Conservation (phyloP, 495 filamentous ascomycete species). For the Neurospora tetrasperma region DNA sequence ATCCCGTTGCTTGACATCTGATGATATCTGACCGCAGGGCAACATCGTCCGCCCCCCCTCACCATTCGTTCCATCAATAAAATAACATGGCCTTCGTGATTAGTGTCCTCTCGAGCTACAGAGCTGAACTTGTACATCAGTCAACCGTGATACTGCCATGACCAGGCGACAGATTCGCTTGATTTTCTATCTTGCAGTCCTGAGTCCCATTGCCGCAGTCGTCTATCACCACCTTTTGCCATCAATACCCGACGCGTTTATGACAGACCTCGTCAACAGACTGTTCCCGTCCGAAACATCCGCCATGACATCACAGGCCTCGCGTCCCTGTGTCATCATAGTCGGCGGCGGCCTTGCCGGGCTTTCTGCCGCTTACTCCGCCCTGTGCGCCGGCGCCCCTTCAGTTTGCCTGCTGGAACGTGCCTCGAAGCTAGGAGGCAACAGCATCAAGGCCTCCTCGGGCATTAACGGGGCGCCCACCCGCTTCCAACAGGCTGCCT, state of each 20-base stretch:
- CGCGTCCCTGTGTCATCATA: conserved; percentile 28
- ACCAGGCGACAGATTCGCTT: conserved; percentile 6
- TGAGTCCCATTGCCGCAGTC: conserved; percentile 11
- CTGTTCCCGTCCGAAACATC: neutral
- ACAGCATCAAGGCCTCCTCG: conserved; percentile 52
- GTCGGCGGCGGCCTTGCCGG: conserved; percentile 45
- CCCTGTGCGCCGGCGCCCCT: conserved; percentile 32
- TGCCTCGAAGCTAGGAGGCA: conserved; percentile 46
- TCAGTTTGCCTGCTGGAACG: conserved; percentile 44
- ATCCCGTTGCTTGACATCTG: neutral
- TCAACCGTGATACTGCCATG: conserved; percentile 2
- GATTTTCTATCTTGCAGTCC: conserved; percentile 6
- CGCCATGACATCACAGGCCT: neutral
- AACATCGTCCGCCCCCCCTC: neutral
- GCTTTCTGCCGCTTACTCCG: conserved; percentile 37
- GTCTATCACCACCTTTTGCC: conserved; percentile 6
- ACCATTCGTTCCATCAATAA: neutral
- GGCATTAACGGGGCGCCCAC: conserved; percentile 52
- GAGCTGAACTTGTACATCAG: neutral
- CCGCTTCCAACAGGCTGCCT: conserved; percentile 32
- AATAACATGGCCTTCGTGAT: neutral
- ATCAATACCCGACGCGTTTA: neutral
- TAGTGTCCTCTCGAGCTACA: neutral
- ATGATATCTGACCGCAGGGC: neutral
- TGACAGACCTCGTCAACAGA: neutral